Conservation (phyloP, 768 basidiomycete species). For the Lentinula sp. region DNA sequence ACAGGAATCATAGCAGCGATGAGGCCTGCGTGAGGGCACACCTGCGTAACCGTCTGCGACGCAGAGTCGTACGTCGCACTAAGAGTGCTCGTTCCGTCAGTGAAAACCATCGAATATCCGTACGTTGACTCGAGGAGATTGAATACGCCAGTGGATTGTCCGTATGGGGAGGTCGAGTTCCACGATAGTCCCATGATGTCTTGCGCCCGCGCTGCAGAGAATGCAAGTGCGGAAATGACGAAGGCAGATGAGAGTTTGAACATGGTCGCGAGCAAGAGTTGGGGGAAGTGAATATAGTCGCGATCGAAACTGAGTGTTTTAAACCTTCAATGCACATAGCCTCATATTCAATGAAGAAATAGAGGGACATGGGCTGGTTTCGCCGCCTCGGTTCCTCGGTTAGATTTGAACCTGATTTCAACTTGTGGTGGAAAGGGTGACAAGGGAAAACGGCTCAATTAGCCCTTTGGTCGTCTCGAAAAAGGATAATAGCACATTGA, state of each 20-base stretch:
- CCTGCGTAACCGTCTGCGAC: neutral
- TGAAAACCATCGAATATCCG: neutral
- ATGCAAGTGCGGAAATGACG: neutral
- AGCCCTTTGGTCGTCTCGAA: no score
- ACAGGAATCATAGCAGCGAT: neutral
- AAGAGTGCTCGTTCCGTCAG: neutral
- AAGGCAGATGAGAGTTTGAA: neutral
- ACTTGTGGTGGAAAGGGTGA: no score
- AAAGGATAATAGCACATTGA: no score
- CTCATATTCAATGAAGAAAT: no score
- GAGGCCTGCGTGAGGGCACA: neutral
- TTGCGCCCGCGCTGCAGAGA: neutral
- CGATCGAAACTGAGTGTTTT: no score
- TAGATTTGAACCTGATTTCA: no score
- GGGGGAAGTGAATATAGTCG: no score
- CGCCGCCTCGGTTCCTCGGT: neutral
- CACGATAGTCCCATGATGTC: neutral
- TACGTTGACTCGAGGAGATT: neutral
- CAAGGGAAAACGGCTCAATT: neutral
- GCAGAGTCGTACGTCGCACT: neutral
- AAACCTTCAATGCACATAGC: no score
- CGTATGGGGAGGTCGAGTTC: neutral
- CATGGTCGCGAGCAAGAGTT: neutral
- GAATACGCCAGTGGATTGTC: neutral
- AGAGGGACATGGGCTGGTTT: no score